These are phyloP conservation scores for Tolypocladium tropicale DNA, from an alignment of 2,329 filamentous ascomycete species.

Conservation along the genomic window DNA sequence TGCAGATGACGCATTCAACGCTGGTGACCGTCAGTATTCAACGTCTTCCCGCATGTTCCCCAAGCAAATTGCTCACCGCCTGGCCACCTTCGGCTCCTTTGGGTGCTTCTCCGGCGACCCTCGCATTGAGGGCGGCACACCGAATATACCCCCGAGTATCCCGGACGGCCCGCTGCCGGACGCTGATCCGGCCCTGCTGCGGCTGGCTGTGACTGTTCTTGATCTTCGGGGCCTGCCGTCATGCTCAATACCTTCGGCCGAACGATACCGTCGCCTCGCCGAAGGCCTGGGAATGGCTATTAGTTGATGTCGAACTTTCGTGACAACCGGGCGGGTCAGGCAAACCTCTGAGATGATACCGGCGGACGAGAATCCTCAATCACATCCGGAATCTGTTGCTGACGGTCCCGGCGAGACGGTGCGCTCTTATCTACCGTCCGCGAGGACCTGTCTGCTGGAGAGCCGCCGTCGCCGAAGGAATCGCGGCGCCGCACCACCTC, in stretches of 20 bases:
- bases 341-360: conserved; percentile 20
- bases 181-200: conserved; percentile 8
- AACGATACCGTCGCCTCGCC: conserved; percentile 7
- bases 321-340: not conserved
- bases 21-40: conserved; percentile 32
- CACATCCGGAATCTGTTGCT: conserved; percentile 14
- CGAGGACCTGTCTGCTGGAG: conserved; percentile 15
- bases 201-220: conserved; percentile 6
- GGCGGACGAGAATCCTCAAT: conserved; percentile 24
- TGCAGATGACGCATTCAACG: conserved; percentile 62
- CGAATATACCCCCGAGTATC: conserved; percentile 17
- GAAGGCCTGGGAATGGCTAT: conserved; percentile 4
- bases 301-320: not conserved
- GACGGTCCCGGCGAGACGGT: conserved; percentile 16
- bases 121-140: conserved; percentile 12
- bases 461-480: conserved; percentile 16
- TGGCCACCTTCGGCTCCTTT: conserved; percentile 3
- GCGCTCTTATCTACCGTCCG: conserved; percentile 18
- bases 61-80: not conserved
- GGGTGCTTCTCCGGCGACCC: conserved; percentile 15
- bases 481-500: conserved; percentile 11
- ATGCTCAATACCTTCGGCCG: conserved; percentile 8
- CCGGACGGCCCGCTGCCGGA: conserved; percentile 10
- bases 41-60: not conserved
- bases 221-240: conserved; percentile 7